These are phyloP conservation scores for Musa acuminata DNA, from an alignment of 176 grass and related monocot species.

Conservation along the genomic window DNA sequence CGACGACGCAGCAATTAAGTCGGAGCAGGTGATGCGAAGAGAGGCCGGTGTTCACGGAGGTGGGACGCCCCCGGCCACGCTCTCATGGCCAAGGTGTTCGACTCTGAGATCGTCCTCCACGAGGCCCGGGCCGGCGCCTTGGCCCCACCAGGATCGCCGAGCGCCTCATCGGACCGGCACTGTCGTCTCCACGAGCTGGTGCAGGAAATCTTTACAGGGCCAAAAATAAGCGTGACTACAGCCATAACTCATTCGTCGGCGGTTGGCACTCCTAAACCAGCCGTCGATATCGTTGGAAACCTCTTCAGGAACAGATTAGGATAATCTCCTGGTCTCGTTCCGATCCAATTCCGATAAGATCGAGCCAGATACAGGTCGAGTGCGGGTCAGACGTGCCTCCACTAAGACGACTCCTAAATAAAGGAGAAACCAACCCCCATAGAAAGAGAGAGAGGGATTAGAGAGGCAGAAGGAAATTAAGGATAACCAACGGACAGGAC, in stretches of 20 bases:
- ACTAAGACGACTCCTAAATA: neutral
- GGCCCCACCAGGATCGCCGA: slow-evolving; percentile 1
- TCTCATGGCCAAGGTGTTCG: slow-evolving; percentile 3
- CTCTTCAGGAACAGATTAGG: too few relatives aligned
- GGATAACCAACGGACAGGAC: too few relatives aligned
- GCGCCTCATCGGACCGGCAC: slow-evolving; percentile 16
- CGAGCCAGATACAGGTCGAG: too few relatives aligned
- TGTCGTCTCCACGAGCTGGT: neutral
- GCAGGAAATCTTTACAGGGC: too few relatives aligned
- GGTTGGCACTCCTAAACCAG: too few relatives aligned
- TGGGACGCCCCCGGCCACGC: slow-evolving; percentile 7
- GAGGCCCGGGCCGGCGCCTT: neutral
- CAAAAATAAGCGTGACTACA: too few relatives aligned
- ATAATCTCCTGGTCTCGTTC: too few relatives aligned
- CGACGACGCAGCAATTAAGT: slow-evolving; percentile 5
- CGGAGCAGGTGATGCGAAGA: neutral
- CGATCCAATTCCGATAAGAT: too few relatives aligned
- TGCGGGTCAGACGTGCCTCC: too few relatives aligned
- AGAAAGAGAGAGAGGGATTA: neutral
- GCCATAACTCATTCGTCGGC: too few relatives aligned
- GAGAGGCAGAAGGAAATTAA: too few relatives aligned
- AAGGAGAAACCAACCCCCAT: neutral
- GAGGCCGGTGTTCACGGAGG: slow-evolving; percentile 19
- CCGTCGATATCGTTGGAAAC: too few relatives aligned
- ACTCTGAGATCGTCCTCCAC: slow-evolving; percentile 3